phyloP scores from a whole-genome alignment of 2,329 filamentous ascomycete genomes.

The Fusarium temperatum region DNA sequence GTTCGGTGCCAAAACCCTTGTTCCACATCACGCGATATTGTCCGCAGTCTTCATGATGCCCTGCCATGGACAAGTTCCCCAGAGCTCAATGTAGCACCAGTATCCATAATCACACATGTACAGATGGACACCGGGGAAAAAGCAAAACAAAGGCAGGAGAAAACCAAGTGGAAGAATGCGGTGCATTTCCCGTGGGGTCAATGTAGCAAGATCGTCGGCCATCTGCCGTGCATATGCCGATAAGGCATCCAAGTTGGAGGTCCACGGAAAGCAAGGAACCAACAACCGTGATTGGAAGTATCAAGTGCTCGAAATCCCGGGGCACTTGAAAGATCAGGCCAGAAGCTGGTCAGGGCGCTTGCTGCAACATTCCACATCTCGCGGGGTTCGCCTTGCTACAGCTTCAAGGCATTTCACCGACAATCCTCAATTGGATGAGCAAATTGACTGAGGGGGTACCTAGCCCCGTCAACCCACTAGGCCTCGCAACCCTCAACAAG shows the following conservation, averaged over 20 bases:
- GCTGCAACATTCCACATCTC: constrained; percentile 28
- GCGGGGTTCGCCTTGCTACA: constrained; percentile 20
- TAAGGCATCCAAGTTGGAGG: constrained; percentile 35
- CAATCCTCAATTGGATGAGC: neutral
- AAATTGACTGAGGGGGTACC: neutral
- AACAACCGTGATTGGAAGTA: constrained; percentile 36
- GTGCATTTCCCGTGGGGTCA: constrained; percentile 26
- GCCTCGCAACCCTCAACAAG: neutral
- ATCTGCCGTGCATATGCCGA: constrained; percentile 45
- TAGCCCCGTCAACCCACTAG: neutral
- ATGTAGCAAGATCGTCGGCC: constrained; percentile 40
- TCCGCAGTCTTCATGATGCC: neutral
- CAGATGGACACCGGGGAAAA: neutral
- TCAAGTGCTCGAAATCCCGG: constrained; percentile 11
- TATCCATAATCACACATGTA: neutral
- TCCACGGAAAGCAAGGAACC: constrained; percentile 13
- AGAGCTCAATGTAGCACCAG: constrained; percentile 9
- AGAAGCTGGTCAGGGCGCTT: constrained; percentile 39
- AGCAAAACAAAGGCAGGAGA: constrained; percentile 12
- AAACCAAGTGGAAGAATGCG: neutral
- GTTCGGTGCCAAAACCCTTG: constrained; percentile 5
- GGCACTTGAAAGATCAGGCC: constrained; percentile 39
- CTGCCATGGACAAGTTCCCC: constrained; percentile 9
- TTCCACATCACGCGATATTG: constrained; percentile 35
- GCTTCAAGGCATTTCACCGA: constrained; percentile 14